Evolutionary conservation across 345 rosid genomes (phyloP).

Genomic region (Heritiera littoralis): DNA sequence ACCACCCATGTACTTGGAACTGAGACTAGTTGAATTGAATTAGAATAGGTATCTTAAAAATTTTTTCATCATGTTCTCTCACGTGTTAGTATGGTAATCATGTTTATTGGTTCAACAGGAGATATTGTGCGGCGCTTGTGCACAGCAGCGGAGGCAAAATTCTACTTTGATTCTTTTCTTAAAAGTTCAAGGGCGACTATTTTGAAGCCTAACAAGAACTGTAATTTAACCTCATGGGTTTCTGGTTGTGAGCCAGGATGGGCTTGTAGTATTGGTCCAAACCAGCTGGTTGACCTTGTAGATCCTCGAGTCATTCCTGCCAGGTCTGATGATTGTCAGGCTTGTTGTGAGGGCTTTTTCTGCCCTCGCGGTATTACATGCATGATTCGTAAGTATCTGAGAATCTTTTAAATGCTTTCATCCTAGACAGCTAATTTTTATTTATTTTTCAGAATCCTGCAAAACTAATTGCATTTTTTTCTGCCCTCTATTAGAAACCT

Average conservation of each 20-base stretch:
- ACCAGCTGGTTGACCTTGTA: conserved; percentile 49
- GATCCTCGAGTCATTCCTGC: conserved; percentile 59
- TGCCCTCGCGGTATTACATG: conserved; percentile 91
- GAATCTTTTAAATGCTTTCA: conserved; percentile 16
- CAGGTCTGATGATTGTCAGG: conserved; percentile 59
- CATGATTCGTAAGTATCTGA: conserved; percentile 80
- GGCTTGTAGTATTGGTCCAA: conserved; percentile 64
- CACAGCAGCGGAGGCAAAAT: conserved; percentile 76
- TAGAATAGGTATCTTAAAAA: background rate
- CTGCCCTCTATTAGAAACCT: background rate
- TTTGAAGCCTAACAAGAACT: conserved; percentile 69
- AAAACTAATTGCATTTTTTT: conserved; percentile 6
- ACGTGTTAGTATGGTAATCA: background rate
- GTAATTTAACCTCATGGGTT: conserved; percentile 82
- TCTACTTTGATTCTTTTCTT: conserved; percentile 63
- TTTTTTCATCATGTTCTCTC: conserved; percentile 6
- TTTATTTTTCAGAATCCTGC: conserved; percentile 3
- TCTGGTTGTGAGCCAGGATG: conserved; percentile 98
- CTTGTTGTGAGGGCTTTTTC: conserved; percentile 93
- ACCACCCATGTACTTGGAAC: background rate
- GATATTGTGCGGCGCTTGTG: conserved; percentile 53
- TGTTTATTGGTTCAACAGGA: conserved; percentile 46
- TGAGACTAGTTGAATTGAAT: background rate
- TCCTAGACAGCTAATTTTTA: background rate
- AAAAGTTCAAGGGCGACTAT: conserved; percentile 34